phyloP scores from a whole-genome alignment of 768 basidiomycete species.

The Leucocoprinus sp. region DNA sequence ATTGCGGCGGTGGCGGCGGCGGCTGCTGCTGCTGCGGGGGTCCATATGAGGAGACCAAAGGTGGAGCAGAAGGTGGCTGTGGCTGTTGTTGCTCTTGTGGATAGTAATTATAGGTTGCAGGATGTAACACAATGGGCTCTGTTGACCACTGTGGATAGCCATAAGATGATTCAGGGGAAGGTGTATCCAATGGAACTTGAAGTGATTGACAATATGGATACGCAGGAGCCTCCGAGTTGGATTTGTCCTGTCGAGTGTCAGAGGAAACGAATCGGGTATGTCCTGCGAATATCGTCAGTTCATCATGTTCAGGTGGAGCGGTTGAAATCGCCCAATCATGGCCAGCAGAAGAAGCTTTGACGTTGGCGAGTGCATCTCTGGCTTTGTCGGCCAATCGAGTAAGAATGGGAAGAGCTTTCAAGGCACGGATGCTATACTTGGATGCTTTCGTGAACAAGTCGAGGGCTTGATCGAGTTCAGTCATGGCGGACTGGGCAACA shows the following conservation, averaged over 20 bases:
- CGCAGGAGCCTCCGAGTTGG: no score
- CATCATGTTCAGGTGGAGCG: slow-evolving; percentile 55
- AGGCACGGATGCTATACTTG: slow-evolving; percentile 48
- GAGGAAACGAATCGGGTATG: slow-evolving; percentile 55
- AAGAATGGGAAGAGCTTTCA: slow-evolving; percentile 61
- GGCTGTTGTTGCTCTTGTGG: background rate
- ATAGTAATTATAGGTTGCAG: background rate
- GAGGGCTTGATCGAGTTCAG: slow-evolving; percentile 61
- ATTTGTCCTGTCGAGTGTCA: slow-evolving; percentile 13
- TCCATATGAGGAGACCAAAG: no score
- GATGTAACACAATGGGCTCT: slow-evolving; percentile 7
- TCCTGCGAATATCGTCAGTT: slow-evolving; percentile 62
- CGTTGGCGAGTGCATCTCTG: slow-evolving; percentile 40
- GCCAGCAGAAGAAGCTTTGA: slow-evolving; percentile 28
- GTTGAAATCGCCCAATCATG: slow-evolving; percentile 34
- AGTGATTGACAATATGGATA: no score
- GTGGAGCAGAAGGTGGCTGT: no score
- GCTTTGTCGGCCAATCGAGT: slow-evolving; percentile 60
- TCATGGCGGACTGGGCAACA: slow-evolving; percentile 57
- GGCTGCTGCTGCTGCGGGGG: no score
- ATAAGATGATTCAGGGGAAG: slow-evolving; percentile 3
- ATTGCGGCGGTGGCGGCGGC: no score
- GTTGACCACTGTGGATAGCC: slow-evolving; percentile 4
- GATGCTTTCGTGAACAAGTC: slow-evolving; percentile 59
- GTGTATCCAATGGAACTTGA: no score